A percentile compares a stretch with the other conserved stretches of the same genome.
phyloP scores from a whole-genome alignment of 441 rosid species.

The Populus tomentosa region DNA sequence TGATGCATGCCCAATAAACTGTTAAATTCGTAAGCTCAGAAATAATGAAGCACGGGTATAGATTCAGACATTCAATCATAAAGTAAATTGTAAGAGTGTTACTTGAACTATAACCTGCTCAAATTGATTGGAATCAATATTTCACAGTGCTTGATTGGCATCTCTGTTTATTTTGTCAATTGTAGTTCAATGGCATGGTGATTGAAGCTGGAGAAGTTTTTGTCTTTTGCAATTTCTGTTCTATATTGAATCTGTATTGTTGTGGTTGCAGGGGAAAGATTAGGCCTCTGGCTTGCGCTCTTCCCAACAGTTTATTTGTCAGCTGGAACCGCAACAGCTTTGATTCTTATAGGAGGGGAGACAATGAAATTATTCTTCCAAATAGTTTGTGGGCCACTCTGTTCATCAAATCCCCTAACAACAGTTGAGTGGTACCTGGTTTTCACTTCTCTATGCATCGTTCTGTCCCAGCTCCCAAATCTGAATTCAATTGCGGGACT shows the following conservation, averaged over 20 bases:
- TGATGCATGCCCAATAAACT: not conserved
- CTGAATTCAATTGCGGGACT: constrained; percentile 96
- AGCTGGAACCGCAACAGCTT: constrained; percentile 90
- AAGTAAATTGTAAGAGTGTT: not conserved
- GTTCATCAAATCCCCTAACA: constrained; percentile 81
- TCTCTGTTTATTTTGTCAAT: not conserved
- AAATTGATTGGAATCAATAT: not conserved
- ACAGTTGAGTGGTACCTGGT: constrained; percentile 96
- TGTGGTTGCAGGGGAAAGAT: constrained; percentile 58
- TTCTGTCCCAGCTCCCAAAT: constrained; percentile 94
- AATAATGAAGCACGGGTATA: not conserved
- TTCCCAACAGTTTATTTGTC: constrained; percentile 93
- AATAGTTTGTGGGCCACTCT: constrained; percentile 84
- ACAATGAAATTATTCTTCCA: constrained; percentile 93
- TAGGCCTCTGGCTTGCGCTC: constrained; percentile 86
- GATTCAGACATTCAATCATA: not conserved
- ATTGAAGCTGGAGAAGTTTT: not conserved
- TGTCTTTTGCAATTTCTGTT: not conserved
- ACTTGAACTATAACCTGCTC: not conserved
- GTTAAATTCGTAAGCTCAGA: not conserved
- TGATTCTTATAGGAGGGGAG: constrained; percentile 90
- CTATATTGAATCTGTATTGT: constrained; percentile 3
- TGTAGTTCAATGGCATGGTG: not conserved
- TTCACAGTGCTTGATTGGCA: not conserved
- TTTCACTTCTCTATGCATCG: constrained; percentile 85